Base-by-base conservation (phyloP, 2,329 filamentous ascomycete genomes). In the Xylaria arbuscula region DNA sequence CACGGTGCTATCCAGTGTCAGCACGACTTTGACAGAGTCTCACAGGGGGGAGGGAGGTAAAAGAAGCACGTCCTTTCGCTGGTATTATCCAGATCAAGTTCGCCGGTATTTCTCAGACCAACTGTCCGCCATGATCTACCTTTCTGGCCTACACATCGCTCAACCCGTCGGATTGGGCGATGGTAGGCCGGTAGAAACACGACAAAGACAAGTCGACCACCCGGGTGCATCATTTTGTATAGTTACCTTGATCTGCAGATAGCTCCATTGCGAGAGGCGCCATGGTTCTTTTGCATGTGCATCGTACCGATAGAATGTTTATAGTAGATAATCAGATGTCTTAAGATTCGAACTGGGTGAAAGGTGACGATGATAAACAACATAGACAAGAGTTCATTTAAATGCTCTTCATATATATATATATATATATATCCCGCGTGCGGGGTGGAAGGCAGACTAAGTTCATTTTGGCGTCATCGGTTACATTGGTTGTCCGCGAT, bases 31-130 rank as follows among this genome's bases (percentile, higher is more conserved):
- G 63, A 67, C 57, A 54, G 63, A 62, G 66, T 32, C 66, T 69
- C 67, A 72, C 71, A 69, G 74, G 77, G 77, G 77, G 76, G 76
- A 77, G 79, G 79, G 80, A 82, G 85, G 36, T 60, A 40, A 62
- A 88, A 88, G 88, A 90, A 91, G 91, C 91, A 93, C 90, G 88
- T 93, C 89, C 91, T 93, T 93, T 90, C 91, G 91, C 91, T 92
- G 90, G 90, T 86, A 92, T 92, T 92, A 90, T 90, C 89, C 89
- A 92, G 90, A 92, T 92, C 90, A 93, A 93, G 90, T 93, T 92
- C 74, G 72, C 74, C 73, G 72, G 75, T 74, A 72, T 74, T 68
- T 68, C 66, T 68, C 62, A 68, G 62, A 68, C 36, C 62, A 60
- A 66, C 66, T 55, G 47, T 53, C 57, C 22, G 32, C 62, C 53